These are phyloP conservation scores for Vanrija humicola DNA, from an alignment of 1,284 basidiomycete genomes.

Conservation along the genomic window DNA sequence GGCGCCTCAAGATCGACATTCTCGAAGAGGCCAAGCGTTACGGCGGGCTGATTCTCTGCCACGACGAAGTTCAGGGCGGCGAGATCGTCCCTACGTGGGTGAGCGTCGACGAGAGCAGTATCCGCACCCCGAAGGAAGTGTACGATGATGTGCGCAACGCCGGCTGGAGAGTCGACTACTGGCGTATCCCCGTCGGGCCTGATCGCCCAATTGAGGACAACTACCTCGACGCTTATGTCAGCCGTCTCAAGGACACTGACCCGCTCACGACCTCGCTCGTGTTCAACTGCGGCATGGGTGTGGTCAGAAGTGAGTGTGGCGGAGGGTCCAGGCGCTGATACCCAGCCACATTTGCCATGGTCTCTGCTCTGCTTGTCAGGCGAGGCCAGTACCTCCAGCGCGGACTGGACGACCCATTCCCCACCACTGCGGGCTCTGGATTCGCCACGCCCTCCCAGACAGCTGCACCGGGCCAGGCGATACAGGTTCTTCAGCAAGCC, in stretches of 20 bases:
- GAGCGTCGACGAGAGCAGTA: constrained; percentile 75
- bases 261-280: constrained; percentile 79
- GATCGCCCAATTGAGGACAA: constrained; percentile 89
- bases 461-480: constrained; percentile 31
- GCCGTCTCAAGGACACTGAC: constrained; percentile 74
- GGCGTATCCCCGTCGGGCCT: constrained; percentile 85
- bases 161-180: constrained; percentile 87
- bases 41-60: constrained; percentile 87
- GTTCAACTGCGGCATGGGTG: constrained; percentile 97
- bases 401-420: constrained; percentile 73
- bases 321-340: background rate
- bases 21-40: constrained; percentile 81
- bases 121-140: constrained; percentile 82
- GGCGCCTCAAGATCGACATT: constrained; percentile 85
- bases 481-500: constrained; percentile 57
- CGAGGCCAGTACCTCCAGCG: constrained; percentile 76
- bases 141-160: constrained; percentile 73
- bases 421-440: constrained; percentile 33
- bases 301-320: constrained; percentile 64
- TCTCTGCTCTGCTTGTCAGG: constrained; percentile 82
- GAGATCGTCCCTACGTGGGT: constrained; percentile 93
- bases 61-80: constrained; percentile 70
- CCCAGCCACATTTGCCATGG: constrained; percentile 88
- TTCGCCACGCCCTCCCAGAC: constrained; percentile 23
- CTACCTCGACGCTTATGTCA: constrained; percentile 89